phyloP scores from a whole-genome alignment of 2,329 filamentous ascomycete genomes.

The Neopestalotiopsis clavispora region DNA sequence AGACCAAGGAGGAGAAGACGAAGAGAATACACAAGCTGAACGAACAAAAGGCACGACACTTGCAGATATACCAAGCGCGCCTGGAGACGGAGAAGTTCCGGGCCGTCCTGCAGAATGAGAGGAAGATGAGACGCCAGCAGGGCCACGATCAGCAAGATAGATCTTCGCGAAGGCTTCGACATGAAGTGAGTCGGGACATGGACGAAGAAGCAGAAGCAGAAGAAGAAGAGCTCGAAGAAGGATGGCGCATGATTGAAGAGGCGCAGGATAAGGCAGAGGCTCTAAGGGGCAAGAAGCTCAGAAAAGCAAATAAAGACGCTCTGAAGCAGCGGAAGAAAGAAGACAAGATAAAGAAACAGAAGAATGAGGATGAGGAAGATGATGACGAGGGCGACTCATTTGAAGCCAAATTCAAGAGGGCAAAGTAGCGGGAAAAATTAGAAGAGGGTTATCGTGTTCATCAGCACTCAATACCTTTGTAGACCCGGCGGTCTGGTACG shows the following conservation, averaged over 20 bases:
- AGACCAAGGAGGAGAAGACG: neutral
- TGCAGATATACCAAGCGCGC: neutral
- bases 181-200: neutral
- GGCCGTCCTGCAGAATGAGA: neutral
- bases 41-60: neutral
- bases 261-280: neutral
- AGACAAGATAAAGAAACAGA: neutral
- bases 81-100: conserved; percentile 4
- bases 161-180: neutral
- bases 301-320: conserved; percentile 5
- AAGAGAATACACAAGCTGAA: neutral
- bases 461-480: neutral
- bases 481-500: neutral
- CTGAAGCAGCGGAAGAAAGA: neutral
- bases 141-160: neutral
- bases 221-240: neutral
- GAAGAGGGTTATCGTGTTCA: neutral
- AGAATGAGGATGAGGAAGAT: neutral
- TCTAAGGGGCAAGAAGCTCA: conserved; percentile 12
- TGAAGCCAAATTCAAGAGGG: conserved; percentile 7
- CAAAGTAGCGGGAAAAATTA: neutral
- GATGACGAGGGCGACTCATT: conserved; percentile 12
- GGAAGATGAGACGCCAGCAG: neutral
- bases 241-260: neutral
- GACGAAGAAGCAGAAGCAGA: neutral